Conservation (phyloP, 169 alveolate species). For the Neospora caninum region DNA sequence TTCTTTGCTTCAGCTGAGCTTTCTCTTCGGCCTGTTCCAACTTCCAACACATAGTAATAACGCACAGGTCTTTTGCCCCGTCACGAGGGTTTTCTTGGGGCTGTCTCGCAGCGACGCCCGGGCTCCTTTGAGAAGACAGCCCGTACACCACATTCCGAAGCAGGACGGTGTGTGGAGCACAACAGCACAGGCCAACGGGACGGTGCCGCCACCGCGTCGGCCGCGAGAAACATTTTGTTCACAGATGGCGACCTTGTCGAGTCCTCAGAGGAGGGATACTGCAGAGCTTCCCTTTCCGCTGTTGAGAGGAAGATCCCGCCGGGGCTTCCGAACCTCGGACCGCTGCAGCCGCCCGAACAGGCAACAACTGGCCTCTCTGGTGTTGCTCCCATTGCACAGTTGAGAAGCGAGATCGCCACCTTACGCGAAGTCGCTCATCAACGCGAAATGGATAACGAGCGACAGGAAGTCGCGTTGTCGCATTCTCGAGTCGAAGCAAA, state of each 20-base stretch:
- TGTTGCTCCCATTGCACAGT: neutral
- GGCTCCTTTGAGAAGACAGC: too few relatives aligned
- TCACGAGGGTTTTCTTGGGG: too few relatives aligned
- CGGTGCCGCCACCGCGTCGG: too few relatives aligned
- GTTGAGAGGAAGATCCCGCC: neutral
- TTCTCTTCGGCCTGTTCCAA: too few relatives aligned
- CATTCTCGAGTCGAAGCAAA: neutral
- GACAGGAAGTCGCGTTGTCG: neutral
- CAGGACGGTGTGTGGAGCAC: too few relatives aligned
- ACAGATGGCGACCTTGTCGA: neutral
- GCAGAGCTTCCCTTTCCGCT: neutral
- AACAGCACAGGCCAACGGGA: too few relatives aligned
- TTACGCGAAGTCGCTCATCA: neutral
- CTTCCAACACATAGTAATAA: too few relatives aligned
- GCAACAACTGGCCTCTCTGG: neutral
- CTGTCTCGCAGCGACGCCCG: too few relatives aligned
- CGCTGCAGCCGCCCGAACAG: neutral
- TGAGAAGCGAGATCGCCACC: neutral
- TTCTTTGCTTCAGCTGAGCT: too few relatives aligned
- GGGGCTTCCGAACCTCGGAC: neutral
- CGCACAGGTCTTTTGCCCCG: too few relatives aligned
- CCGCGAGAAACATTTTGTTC: too few relatives aligned
- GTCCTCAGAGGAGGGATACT: neutral
- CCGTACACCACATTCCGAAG: too few relatives aligned
- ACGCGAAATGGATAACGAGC: neutral